phyloP scores from a whole-genome alignment of 1,284 basidiomycete genomes.

The Fomes fomentarius region DNA sequence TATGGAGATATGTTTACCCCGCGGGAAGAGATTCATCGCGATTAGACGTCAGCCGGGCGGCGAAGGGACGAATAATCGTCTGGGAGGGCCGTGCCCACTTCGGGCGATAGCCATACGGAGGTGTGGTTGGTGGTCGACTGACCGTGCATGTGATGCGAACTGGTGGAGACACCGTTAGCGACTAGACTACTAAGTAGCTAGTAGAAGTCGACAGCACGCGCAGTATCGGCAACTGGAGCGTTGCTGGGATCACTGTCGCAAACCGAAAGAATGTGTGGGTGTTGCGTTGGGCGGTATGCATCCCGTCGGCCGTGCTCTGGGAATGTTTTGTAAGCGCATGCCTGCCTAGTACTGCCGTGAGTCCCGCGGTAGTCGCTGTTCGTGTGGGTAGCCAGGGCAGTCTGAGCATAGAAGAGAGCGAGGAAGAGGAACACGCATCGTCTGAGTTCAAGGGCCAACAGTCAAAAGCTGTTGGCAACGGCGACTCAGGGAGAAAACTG shows the following conservation, averaged over 20 bases:
- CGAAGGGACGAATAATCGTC: slow-evolving; percentile 1
- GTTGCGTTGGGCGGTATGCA: neutral
- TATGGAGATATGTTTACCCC: slow-evolving; percentile 14
- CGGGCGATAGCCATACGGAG: neutral
- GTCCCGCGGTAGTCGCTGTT: slow-evolving; percentile 4
- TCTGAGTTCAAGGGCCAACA: neutral
- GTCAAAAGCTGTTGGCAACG: neutral
- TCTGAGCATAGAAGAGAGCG: neutral
- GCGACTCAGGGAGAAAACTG: neutral
- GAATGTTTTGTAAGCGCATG: slow-evolving; percentile 8
- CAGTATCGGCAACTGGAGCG: neutral
- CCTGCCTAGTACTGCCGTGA: neutral
- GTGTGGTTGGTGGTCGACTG: slow-evolving; percentile 5
- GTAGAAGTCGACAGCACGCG: too few relatives aligned
- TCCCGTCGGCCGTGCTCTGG: slow-evolving; percentile 13
- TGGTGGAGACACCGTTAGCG: neutral
- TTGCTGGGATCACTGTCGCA: neutral
- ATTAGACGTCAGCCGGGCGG: slow-evolving; percentile 17
- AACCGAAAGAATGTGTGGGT: neutral
- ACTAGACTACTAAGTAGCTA: too few relatives aligned
- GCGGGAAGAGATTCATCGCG: slow-evolving; percentile 14
- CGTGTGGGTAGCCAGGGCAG: neutral
- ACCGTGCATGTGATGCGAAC: slow-evolving; percentile 11
- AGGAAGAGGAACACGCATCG: neutral
- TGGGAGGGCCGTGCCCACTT: neutral